A percentile compares a stretch with the other conserved stretches of the same genome.
These are phyloP conservation scores for Penicillium cinerascens DNA, from an alignment of 495 filamentous ascomycete species.

Conservation along the genomic window DNA sequence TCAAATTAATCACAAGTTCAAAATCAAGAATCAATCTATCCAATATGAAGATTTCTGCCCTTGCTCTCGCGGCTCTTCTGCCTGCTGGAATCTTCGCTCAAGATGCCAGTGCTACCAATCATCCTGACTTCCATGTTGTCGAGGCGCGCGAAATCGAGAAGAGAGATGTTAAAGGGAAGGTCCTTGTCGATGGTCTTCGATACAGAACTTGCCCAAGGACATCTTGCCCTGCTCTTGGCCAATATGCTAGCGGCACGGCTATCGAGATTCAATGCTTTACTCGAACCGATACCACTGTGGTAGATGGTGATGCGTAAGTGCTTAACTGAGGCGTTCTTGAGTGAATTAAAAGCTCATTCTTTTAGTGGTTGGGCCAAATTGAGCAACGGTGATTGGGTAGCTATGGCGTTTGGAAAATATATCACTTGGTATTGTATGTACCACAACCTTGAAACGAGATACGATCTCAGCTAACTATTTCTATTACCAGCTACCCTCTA, in stretches of 20 bases:
- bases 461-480: neutral
- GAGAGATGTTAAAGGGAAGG: neutral
- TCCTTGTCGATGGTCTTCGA: neutral
- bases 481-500: neutral
- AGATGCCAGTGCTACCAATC: neutral
- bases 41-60: constrained; percentile 1
- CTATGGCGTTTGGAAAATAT: constrained; percentile 3
- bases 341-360: neutral
- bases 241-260: neutral
- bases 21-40: neutral
- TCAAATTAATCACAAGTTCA: neutral
- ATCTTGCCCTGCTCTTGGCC: neutral
- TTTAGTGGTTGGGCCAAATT: constrained; percentile 2
- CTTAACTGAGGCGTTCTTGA: neutral
- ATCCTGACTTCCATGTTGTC: neutral
- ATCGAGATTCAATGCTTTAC: neutral
- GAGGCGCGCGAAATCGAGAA: neutral
- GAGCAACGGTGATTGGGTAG: neutral
- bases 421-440: constrained; percentile 2
- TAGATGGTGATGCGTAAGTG: constrained; percentile 1
- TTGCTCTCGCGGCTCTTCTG: neutral
- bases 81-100: neutral
- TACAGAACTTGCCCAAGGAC: neutral
- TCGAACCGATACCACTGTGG: neutral
- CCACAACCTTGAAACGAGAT: neutral